Conservation (phyloP, 139 green algal species). For the Closterium sp. region DNA sequence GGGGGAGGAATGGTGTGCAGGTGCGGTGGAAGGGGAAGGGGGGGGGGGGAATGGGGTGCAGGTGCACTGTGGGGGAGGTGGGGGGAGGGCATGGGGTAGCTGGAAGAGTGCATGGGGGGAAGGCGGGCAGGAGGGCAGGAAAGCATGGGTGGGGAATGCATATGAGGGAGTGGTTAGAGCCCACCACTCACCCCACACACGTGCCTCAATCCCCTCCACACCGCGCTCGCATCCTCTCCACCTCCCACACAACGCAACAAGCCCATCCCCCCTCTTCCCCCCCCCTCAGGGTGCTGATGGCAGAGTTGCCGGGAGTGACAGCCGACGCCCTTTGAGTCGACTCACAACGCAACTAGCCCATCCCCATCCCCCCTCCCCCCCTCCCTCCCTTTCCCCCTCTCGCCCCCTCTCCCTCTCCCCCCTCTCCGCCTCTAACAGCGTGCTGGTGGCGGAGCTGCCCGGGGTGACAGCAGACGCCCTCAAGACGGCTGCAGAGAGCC, state of each 20-base stretch:
- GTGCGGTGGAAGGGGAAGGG: too few species aligned
- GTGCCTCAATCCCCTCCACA: background rate
- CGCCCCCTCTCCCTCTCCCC: background rate
- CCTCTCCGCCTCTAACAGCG: background rate
- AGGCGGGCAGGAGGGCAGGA: too few species aligned
- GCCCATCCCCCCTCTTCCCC: background rate
- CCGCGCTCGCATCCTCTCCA: background rate
- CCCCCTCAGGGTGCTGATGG: conserved; percentile 65
- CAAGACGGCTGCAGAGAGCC: conserved; percentile 63
- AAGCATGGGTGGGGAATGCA: too few species aligned
- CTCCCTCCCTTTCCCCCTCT: background rate
- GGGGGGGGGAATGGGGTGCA: too few species aligned
- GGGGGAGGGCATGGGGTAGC: background rate
- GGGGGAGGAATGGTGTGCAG: background rate
- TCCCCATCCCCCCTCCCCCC: background rate
- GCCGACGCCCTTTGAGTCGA: conserved; percentile 56
- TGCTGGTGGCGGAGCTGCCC: conserved; percentile 75
- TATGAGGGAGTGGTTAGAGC: too few species aligned
- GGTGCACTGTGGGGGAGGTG: too few species aligned
- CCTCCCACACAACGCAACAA: background rate
- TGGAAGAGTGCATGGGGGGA: too few species aligned
- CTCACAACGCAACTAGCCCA: too few species aligned
- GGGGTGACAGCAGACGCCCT: conserved; percentile 71
- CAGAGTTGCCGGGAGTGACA: conserved; percentile 70
- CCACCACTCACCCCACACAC: too few species aligned